Evolutionary conservation across 192 early-diverging fungal genomes (phyloP).

Genomic region (Kappamyces sp.): DNA sequence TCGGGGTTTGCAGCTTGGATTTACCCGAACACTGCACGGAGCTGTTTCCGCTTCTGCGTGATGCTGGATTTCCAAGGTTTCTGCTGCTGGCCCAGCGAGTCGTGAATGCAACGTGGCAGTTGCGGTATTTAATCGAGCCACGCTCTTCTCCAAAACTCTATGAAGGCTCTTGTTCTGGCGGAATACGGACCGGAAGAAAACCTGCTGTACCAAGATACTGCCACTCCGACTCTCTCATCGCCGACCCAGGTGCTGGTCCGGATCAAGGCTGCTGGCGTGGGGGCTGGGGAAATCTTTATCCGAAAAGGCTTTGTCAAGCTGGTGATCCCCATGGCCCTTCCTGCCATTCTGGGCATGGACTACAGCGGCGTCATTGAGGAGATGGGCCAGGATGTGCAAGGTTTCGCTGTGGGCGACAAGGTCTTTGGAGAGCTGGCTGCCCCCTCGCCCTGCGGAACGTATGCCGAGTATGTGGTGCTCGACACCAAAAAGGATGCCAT

Average conservation of each 20-base stretch:
- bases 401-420: slow-evolving; percentile 18
- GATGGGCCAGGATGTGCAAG: slow-evolving; percentile 4
- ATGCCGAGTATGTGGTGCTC: slow-evolving; percentile 20
- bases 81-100: no score
- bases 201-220: neutral
- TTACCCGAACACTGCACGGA: no score
- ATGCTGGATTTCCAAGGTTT: no score
- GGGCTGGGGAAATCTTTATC: slow-evolving; percentile 21
- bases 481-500: slow-evolving; percentile 3
- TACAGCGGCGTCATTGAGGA: slow-evolving; percentile 17
- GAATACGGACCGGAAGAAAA: no score
- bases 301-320: slow-evolving; percentile 14
- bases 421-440: slow-evolving; percentile 17
- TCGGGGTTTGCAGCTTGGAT: no score
- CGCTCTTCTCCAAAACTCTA: no score
- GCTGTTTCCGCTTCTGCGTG: no score
- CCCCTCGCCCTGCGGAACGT: slow-evolving; percentile 7
- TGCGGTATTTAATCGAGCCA: no score
- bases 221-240: neutral
- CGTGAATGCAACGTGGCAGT: no score
- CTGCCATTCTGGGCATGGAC: slow-evolving; percentile 27
- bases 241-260: neutral
- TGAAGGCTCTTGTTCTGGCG: no score
- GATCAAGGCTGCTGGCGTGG: neutral
- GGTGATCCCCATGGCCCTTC: slow-evolving; percentile 9